These are phyloP conservation scores for Gnomoniopsis sp. DNA, from an alignment of 2,329 filamentous ascomycete species.

Conservation along the genomic window DNA sequence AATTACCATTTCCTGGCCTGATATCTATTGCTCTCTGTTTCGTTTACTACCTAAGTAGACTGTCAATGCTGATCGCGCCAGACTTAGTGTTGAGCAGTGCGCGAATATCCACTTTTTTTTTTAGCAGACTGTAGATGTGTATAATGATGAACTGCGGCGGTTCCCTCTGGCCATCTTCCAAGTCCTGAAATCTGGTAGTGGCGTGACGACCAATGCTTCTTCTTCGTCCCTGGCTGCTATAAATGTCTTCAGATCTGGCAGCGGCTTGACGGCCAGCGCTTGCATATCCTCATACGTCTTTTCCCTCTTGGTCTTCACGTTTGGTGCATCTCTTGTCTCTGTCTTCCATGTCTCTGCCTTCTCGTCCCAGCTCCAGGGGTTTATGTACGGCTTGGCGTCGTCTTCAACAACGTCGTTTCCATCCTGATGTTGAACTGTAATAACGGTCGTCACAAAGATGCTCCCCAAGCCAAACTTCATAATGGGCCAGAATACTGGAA, in stretches of 20 bases:
- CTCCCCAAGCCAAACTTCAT: constrained; percentile 25
- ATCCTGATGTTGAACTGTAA: constrained; percentile 23
- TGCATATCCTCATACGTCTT: background rate
- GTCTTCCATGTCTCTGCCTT: background rate
- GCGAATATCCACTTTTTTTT: background rate
- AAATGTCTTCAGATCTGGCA: background rate
- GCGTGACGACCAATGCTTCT: background rate
- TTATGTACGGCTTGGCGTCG: background rate
- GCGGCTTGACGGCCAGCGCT: background rate
- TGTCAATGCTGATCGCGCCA: too few species aligned
- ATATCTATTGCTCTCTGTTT: too few species aligned
- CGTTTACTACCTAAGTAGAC: too few species aligned
- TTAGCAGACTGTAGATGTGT: background rate
- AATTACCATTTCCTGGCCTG: too few species aligned
- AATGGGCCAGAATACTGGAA: constrained; percentile 17
- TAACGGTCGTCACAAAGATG: constrained; percentile 35
- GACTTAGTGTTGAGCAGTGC: background rate
- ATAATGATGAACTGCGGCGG: background rate
- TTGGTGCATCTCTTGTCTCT: background rate
- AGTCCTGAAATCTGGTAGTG: background rate
- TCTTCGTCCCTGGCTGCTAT: background rate
- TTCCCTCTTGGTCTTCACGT: background rate
- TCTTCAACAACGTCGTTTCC: background rate
- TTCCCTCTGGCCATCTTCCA: background rate
- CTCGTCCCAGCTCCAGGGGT: constrained; percentile 9